These are phyloP conservation scores for Westerdykella ornata DNA, from an alignment of 2,329 filamentous ascomycete genomes.

Conservation along the genomic window DNA sequence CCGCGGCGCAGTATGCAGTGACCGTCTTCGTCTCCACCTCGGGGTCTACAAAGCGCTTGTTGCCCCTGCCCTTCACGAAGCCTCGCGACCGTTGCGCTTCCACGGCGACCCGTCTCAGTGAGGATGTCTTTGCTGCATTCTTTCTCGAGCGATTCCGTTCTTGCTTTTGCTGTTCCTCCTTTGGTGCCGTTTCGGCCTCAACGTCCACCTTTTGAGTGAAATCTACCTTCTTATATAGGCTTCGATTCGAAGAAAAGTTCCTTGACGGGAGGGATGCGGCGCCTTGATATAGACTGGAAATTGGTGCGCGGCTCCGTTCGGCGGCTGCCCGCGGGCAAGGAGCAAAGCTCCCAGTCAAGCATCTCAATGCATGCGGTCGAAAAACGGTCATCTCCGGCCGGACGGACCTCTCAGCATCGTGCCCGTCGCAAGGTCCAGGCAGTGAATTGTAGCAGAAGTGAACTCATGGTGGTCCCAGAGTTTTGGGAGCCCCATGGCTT, in stretches of 20 bases:
- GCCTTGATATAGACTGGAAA: constrained; percentile 4
- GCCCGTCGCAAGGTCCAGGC: constrained; percentile 1
- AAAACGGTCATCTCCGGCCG: constrained; percentile 22
- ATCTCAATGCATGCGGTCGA: constrained; percentile 16
- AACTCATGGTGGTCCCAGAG: background rate
- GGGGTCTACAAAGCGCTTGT: constrained; percentile 42
- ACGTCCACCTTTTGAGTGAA: constrained; percentile 14
- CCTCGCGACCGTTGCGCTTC: constrained; percentile 64
- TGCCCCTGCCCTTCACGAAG: constrained; percentile 45
- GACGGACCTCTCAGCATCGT: constrained; percentile 14
- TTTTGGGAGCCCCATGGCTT: constrained; percentile 2
- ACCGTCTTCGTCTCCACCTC: constrained; percentile 47
- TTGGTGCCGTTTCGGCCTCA: constrained; percentile 11
- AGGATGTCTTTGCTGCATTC: constrained; percentile 43
- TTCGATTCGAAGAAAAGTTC: constrained; percentile 13
- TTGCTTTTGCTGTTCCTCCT: constrained; percentile 7
- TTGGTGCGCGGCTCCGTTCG: constrained; percentile 2
- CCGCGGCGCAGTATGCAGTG: constrained; percentile 62
- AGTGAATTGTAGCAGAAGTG: background rate
- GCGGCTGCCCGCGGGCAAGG: constrained; percentile 3
- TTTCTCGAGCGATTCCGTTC: constrained; percentile 24
- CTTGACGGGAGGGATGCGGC: constrained; percentile 4
- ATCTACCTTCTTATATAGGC: constrained; percentile 19
- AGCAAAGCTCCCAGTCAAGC: constrained; percentile 20
- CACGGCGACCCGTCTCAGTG: constrained; percentile 75